phyloP scores from a whole-genome alignment of 225 moss, liverwort and hornwort genomes.

The Polytrichum commune region DNA sequence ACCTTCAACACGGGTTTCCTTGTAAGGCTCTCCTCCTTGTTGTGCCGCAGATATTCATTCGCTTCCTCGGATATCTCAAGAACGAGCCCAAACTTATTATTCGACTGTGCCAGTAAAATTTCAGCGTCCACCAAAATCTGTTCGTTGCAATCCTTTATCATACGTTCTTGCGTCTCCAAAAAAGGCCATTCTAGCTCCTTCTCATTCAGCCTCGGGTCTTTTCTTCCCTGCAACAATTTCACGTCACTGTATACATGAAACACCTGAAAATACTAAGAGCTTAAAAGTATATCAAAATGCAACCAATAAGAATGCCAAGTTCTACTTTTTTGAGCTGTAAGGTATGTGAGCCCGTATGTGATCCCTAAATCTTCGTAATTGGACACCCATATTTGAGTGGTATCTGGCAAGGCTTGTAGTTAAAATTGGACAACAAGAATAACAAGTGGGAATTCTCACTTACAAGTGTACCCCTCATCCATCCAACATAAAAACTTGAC shows the following conservation, averaged over 20 bases:
- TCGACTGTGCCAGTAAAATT: constrained; percentile 51
- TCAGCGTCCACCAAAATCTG: constrained; percentile 70
- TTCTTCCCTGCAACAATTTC: constrained; percentile 28
- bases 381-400: too few relatives aligned
- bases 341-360: too few relatives aligned
- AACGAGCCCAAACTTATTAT: constrained; percentile 85
- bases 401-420: too few relatives aligned
- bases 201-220: constrained; percentile 39
- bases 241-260: background rate
- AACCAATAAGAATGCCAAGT: background rate
- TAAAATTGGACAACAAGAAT: too few relatives aligned
- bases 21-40: constrained; percentile 75
- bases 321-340: too few relatives aligned
- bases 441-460: too few relatives aligned
- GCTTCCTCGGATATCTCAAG: constrained; percentile 84
- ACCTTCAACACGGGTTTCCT: constrained; percentile 85
- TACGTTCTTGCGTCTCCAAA: constrained; percentile 51
- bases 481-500: too few relatives aligned
- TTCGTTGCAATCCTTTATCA: constrained; percentile 52
- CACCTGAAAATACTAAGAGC: background rate
- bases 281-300: background rate
- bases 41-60: constrained; percentile 73
- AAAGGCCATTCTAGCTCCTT: constrained; percentile 39
- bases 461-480: too few relatives aligned
- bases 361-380: too few relatives aligned